Evolutionary conservation across 805 yeast species (phyloP).

Genomic region (Wickerhamomyces rabaulensis): DNA sequence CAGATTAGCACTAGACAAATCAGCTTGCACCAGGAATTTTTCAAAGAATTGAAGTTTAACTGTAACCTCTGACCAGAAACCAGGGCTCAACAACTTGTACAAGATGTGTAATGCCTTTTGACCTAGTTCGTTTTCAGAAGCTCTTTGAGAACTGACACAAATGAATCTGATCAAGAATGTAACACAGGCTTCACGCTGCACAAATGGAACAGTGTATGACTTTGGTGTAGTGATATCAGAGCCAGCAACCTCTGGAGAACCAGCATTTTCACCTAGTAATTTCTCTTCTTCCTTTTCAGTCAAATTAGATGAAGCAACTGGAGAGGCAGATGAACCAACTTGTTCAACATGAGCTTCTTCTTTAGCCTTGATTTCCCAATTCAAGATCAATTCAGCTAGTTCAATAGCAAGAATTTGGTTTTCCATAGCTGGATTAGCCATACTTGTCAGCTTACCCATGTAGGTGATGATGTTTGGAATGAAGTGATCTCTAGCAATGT

Average conservation of each 20-base stretch:
- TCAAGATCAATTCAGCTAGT: constrained; percentile 74
- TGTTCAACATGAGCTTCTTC: constrained; percentile 12
- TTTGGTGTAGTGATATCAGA: constrained; percentile 42
- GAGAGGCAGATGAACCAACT: constrained; percentile 17
- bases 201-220: constrained; percentile 59
- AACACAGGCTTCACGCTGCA: constrained; percentile 83
- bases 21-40: constrained; percentile 74
- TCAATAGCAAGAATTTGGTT: constrained; percentile 86
- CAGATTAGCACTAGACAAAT: constrained; percentile 60
- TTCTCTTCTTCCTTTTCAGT: constrained; percentile 24
- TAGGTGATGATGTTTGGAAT: constrained; percentile 85
- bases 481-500: constrained; percentile 81
- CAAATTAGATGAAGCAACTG: constrained; percentile 28
- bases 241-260: constrained; percentile 18
- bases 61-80: constrained; percentile 84
- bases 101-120: constrained; percentile 76
- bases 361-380: constrained; percentile 69
- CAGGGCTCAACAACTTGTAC: constrained; percentile 63
- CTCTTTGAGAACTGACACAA: constrained; percentile 80
- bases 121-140: constrained; percentile 79
- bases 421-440: constrained; percentile 72
- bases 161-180: constrained; percentile 84
- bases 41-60: constrained; percentile 86
- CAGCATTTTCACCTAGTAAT: constrained; percentile 7
- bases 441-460: constrained; percentile 81